Base-by-base conservation (phyloP, 177 flowering plant genomes). In the Vitis hybrid region DNA sequence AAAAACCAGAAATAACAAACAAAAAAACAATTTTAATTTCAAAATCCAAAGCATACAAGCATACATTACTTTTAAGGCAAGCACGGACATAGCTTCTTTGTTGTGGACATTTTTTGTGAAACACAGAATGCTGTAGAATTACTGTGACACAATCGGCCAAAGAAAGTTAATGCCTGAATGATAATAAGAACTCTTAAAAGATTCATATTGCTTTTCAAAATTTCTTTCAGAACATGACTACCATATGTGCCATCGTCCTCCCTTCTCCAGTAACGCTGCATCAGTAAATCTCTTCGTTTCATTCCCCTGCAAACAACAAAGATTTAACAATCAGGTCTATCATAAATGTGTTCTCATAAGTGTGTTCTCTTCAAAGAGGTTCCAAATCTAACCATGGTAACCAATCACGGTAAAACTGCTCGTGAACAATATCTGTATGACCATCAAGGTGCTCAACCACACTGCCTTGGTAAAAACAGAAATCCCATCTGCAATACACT, bases 21-120 rank as follows among this genome's bases (percentile, higher is more conserved):
- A 35, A 24, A 24, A 24, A 24, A 24, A 24, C 27, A 24, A 24
- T 2, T 24, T 24, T 24, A 19, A 62, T 55, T 7, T 14, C 51
- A 7, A 30, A 66, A 54, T 49, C 56, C 63, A 58, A 69, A 69
- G 89, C 88, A 84, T 85, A 83, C 90, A 69, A 69, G 89, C 88
- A 84, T 85, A 83, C 90, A 86, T 87, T 94, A 94, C 99, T 94
- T 93, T 93, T 90, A 86, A 94, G 90, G 89, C 88, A 84, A 68
- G 97, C 99, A 54, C 98, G 98, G 55, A 89, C 87, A 71, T 85
- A 92, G 70, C 94, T 91, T 60, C 72, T 82, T 64, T 86, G 77
- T 49, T 86, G 89, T 55, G 54, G 87, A 78, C 98, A 91, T 69
- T 79, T 89, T 69, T 79, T 87, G 84, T 94, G 96, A 74, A 78